A percentile compares a stretch with the other conserved stretches of the same genome.
Evolutionary conservation across 2,329 filamentous ascomycete species (phyloP).

Genomic region (Teratosphaeria epicoccoides): DNA sequence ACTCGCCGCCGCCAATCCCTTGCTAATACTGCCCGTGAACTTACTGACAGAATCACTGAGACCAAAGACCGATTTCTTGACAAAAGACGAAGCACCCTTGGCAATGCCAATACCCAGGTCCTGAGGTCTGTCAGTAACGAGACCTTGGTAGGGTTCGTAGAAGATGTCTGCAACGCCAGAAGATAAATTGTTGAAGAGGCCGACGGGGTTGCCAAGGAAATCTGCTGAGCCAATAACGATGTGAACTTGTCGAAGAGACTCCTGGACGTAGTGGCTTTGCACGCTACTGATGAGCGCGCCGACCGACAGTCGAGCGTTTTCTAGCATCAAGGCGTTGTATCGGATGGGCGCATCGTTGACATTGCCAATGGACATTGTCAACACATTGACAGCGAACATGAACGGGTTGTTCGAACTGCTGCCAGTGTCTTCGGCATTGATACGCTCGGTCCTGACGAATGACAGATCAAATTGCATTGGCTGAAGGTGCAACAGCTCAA

Average conservation of each 20-base stretch:
- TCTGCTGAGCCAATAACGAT: conserved; percentile 95
- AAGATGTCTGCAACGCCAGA: conserved; percentile 97
- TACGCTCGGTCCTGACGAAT: conserved; percentile 89
- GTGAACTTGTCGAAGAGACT: conserved; percentile 90
- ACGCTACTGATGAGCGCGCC: conserved; percentile 76
- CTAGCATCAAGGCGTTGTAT: conserved; percentile 84
- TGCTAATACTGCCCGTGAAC: conserved; percentile 92
- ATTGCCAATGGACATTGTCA: conserved; percentile 99
- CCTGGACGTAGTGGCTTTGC: conserved; percentile 90
- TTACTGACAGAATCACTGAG: conserved; percentile 97
- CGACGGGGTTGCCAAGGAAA: conserved; percentile 94
- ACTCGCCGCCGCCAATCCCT: conserved; percentile 87
- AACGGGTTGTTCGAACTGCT: conserved; percentile 76
- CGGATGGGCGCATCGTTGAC: conserved; percentile 95
- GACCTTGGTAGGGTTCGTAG: conserved; percentile 96
- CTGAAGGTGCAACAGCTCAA: conserved; percentile 91
- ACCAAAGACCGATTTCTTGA: conserved; percentile 97
- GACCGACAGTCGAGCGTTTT: conserved; percentile 87
- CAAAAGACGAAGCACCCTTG: conserved; percentile 90
- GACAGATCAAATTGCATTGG: conserved; percentile 97
- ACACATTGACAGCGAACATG: conserved; percentile 97
- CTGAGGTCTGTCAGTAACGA: conserved; percentile 91
- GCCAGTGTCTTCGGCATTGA: conserved; percentile 92
- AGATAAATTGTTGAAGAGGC: conserved; percentile 94
- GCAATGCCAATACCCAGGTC: conserved; percentile 92